These are phyloP conservation scores for Penicillium verhagenii DNA, from an alignment of 495 filamentous ascomycete genomes.

Conservation along the genomic window DNA sequence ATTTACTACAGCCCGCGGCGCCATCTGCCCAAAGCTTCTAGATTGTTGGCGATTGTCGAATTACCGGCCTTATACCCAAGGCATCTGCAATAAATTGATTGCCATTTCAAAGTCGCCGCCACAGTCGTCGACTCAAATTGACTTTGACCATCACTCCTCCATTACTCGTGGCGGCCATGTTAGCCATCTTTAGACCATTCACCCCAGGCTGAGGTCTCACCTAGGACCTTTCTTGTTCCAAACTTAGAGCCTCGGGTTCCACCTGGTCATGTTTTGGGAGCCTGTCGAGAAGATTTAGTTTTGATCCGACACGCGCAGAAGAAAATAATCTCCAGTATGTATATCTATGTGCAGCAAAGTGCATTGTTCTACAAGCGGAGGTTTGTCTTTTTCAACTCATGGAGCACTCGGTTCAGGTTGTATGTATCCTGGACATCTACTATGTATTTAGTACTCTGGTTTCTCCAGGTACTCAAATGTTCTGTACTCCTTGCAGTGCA, in stretches of 20 bases:
- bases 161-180: not conserved
- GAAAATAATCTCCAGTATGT: not conserved
- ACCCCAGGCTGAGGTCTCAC: not conserved
- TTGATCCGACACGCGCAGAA: not conserved
- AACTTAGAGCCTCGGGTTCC: not conserved
- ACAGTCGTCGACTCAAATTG: conserved; percentile 9
- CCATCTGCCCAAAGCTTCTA: conserved; percentile 45
- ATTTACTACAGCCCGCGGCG: conserved; percentile 31
- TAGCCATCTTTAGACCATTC: conserved; percentile 4
- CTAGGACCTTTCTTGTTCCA: not conserved
- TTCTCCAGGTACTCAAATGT: not conserved
- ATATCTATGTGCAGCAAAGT: not conserved
- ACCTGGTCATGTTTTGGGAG: not conserved
- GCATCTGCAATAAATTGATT: conserved; percentile 10
- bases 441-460: not conserved
- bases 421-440: not conserved
- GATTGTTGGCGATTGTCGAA: conserved; percentile 6
- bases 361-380: not conserved
- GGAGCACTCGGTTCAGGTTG: not conserved
- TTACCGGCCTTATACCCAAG: not conserved
- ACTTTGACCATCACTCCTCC: conserved; percentile 6
- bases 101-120: conserved; percentile 8
- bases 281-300: not conserved
- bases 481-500: not conserved
- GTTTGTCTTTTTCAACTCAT: not conserved